Conservation (phyloP, 1,139 yeast species). For the Saccharomyces hybrid region DNA sequence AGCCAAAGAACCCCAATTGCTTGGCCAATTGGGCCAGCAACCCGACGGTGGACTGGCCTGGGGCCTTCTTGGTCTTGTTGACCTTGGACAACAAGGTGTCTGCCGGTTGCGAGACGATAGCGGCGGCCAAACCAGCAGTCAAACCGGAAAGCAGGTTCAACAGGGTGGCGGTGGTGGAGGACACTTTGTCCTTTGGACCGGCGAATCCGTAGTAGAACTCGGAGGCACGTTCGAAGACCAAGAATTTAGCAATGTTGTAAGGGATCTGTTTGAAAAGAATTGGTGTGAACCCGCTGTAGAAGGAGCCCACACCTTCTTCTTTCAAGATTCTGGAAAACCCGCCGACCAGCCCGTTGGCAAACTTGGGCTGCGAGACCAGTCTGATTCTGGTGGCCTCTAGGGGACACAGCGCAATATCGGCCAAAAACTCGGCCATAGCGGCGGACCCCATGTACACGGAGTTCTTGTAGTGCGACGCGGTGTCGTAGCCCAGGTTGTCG, state of each 20-base stretch:
- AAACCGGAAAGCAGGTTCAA: constrained; percentile 77
- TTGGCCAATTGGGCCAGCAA: constrained; percentile 71
- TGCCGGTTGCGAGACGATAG: constrained; percentile 84
- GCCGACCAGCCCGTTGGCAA: constrained; percentile 79
- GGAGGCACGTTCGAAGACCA: constrained; percentile 82
- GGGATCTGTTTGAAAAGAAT: constrained; percentile 88
- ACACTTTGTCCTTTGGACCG: constrained; percentile 61
- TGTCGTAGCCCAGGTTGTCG: constrained; percentile 65
- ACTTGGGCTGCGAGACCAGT: constrained; percentile 82
- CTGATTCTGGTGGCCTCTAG: constrained; percentile 88
- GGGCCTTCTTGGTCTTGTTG: constrained; percentile 86
- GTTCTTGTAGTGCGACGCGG: constrained; percentile 67
- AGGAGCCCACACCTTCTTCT: constrained; percentile 81
- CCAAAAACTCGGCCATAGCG: constrained; percentile 81
- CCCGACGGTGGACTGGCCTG: constrained; percentile 82
- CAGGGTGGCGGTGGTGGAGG: constrained; percentile 47
- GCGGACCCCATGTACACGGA: constrained; percentile 73
- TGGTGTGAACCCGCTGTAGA: constrained; percentile 90
- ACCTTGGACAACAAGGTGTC: constrained; percentile 85
- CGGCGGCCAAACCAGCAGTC: constrained; percentile 87
- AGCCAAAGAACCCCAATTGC: constrained; percentile 76
- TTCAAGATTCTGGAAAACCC: constrained; percentile 75
- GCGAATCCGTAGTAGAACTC: constrained; percentile 59
- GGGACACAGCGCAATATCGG: constrained; percentile 83
- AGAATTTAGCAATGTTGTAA: constrained; percentile 83